A percentile compares a stretch with the other conserved stretches of the same genome.
phyloP scores from a whole-genome alignment of 1,284 basidiomycete species.

The Ustilago nuda region DNA sequence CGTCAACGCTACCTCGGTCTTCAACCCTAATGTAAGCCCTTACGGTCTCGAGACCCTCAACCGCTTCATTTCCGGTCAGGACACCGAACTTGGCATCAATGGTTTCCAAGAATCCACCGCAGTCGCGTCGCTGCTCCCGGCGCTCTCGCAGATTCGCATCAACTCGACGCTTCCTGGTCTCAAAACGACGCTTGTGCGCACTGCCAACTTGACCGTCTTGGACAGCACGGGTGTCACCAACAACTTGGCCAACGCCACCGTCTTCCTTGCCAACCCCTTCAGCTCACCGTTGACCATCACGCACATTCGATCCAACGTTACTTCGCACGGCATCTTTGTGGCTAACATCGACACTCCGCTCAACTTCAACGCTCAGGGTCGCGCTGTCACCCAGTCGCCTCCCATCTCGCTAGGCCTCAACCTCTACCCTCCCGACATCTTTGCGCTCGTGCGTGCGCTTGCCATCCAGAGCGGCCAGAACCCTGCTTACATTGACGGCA shows the following conservation, averaged over 20 bases:
- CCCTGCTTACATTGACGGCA: slow-evolving; percentile 77
- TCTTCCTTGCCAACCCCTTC: slow-evolving; percentile 79
- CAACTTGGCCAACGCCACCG: slow-evolving; percentile 78
- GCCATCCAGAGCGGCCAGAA: slow-evolving; percentile 77
- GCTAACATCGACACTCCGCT: slow-evolving; percentile 76
- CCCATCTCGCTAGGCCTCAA: slow-evolving; percentile 77
- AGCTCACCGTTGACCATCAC: slow-evolving; percentile 76
- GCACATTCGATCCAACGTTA: slow-evolving; percentile 76
- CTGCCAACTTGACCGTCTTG: slow-evolving; percentile 75
- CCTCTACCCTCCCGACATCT: slow-evolving; percentile 78
- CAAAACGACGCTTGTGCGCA: slow-evolving; percentile 74
- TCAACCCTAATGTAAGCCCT: slow-evolving; percentile 76
- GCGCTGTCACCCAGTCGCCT: slow-evolving; percentile 75
- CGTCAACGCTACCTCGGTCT: slow-evolving; percentile 61
- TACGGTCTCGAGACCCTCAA: slow-evolving; percentile 77
- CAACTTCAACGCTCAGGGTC: slow-evolving; percentile 74
- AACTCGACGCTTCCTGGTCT: slow-evolving; percentile 77
- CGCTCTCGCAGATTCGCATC: slow-evolving; percentile 77
- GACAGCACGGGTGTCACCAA: slow-evolving; percentile 76
- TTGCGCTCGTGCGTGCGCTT: slow-evolving; percentile 78
- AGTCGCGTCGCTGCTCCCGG: slow-evolving; percentile 75
- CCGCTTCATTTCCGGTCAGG: slow-evolving; percentile 75
- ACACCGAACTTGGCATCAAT: slow-evolving; percentile 65
- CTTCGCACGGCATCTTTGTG: slow-evolving; percentile 76
- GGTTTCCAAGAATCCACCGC: slow-evolving; percentile 77